A percentile compares a stretch with the other conserved stretches of the same genome.
Evolutionary conservation across 1,284 basidiomycete genomes (phyloP).

Genomic region (Amylostereum areolatum): DNA sequence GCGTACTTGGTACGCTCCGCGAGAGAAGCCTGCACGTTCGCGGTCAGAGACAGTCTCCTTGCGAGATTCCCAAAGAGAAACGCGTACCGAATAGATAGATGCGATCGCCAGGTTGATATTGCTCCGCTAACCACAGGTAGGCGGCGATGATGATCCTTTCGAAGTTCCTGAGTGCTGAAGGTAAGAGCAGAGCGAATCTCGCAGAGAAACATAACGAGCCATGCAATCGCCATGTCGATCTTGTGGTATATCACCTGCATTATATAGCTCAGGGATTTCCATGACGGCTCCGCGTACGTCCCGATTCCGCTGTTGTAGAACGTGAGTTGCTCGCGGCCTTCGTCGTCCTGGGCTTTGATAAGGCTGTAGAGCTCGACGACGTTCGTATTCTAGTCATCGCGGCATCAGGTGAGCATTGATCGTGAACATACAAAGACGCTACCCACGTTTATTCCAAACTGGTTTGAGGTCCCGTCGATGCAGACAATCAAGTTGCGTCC

Average conservation of each 20-base stretch:
- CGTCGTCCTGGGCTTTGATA: constrained; percentile 12
- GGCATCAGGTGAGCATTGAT: neutral
- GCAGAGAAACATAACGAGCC: constrained; percentile 12
- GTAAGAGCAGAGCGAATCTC: neutral
- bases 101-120: constrained; percentile 26
- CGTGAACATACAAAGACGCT: neutral
- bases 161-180: constrained; percentile 22
- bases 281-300: constrained; percentile 27
- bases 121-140: constrained; percentile 33
- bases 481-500: constrained; percentile 27
- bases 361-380: constrained; percentile 18
- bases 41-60: too few relatives aligned
- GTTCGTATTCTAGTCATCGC: constrained; percentile 17
- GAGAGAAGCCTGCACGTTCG: constrained; percentile 30
- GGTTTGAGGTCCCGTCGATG: constrained; percentile 33
- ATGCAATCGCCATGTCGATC: constrained; percentile 24
- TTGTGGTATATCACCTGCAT: constrained; percentile 15
- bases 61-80: too few relatives aligned
- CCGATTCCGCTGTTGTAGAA: constrained; percentile 39
- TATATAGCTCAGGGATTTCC: constrained; percentile 9
- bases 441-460: constrained; percentile 24
- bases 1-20: constrained; percentile 34
- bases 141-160: constrained; percentile 27
- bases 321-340: constrained; percentile 22
- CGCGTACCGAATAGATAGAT: constrained; percentile 32